Conservation (phyloP, 176 grass and related monocot species). For the Oryza nivara region DNA sequence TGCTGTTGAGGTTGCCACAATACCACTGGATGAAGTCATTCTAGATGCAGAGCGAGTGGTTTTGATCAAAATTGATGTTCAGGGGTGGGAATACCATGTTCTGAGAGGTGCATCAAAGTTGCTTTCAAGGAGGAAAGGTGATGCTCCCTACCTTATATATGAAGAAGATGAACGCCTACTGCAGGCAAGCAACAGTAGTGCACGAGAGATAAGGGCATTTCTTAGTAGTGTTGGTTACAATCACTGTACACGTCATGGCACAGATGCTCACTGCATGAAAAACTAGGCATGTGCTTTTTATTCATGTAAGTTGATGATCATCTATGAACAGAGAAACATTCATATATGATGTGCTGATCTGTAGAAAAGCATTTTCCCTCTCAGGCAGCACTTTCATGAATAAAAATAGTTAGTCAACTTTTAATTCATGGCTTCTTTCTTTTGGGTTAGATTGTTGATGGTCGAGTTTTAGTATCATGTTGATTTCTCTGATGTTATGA, state of each 20-base stretch:
- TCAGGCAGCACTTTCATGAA: slow-evolving; percentile 4
- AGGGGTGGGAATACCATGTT: slow-evolving; percentile 97
- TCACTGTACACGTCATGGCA: slow-evolving; percentile 57
- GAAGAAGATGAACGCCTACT: slow-evolving; percentile 90
- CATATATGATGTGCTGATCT: slow-evolving; percentile 16
- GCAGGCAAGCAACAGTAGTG: slow-evolving; percentile 82
- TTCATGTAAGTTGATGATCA: background rate
- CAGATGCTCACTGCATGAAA: slow-evolving; percentile 87
- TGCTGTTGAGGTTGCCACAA: slow-evolving; percentile 71
- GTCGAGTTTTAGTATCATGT: slow-evolving; percentile 14
- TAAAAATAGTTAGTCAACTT: background rate
- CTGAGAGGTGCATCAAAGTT: slow-evolving; percentile 68
- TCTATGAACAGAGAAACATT: slow-evolving; percentile 12
- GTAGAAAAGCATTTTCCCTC: slow-evolving; percentile 2
- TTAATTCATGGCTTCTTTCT: background rate
- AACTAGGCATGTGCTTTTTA: slow-evolving; percentile 43
- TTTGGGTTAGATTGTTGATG: slow-evolving; percentile 5
- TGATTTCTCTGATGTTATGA: slow-evolving; percentile 13
- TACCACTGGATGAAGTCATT: slow-evolving; percentile 88
- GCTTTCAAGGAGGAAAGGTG: slow-evolving; percentile 68
- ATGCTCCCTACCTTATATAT: slow-evolving; percentile 90
- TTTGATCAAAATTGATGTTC: slow-evolving; percentile 91
- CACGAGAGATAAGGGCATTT: slow-evolving; percentile 76
- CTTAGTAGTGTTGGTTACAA: slow-evolving; percentile 80
- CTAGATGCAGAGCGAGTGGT: slow-evolving; percentile 59